Base-by-base conservation (phyloP, 2,329 filamentous ascomycete genomes). In the Cercospora zeina region DNA sequence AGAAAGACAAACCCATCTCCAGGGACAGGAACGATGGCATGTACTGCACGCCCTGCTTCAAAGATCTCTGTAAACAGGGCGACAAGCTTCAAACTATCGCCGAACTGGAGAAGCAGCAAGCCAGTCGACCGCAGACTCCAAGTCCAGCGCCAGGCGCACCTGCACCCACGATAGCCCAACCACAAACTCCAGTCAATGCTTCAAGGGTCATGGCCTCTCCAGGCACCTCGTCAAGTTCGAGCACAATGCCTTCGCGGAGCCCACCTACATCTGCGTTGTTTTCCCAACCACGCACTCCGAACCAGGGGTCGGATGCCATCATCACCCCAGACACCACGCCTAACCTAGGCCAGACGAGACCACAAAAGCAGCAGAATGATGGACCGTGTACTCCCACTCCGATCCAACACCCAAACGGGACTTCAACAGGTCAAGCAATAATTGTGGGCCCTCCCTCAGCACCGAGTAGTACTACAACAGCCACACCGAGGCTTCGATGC, bases 21-120 rank as follows among this genome's bases (percentile, higher is more conserved):
- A 55, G 16, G 6, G 24, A 14, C n/a, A 57, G 34, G 42, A 65
- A 62, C 39, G 63, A 65, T 49, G 63, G 63, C 27, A 42, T 58
- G 13, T 30, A 54, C 14, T 65, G 63, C 27, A 65, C 63, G 8
- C 33, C 30, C 19, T 65, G 63, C 57, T 62, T 62, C 27, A 56
- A 45, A 10, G 54, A 51, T 39, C 39, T 34, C 27, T 4, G 33
- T 27, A n/a, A 14, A 24, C 11, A 36, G 14, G 53, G 53, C 34
- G 36, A 59, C 10, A 39, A 36, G 51, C 36, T 36, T 7, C 10
- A n/a, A 39, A 49, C 42, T 21, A 21, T 51, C 33, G 30, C 42
- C 3, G 8, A 42, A 42, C 10, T 39, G 30, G 21, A 27, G 7
- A 21, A 30, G 16, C 27, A 30, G 13, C 27, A 49, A 13, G 27